Percentiles rank a stretch among this genome's conserved stretches.
These are phyloP conservation scores for Colletotrichum siamense DNA, from an alignment of 2,329 filamentous ascomycete genomes.

Conservation along the genomic window DNA sequence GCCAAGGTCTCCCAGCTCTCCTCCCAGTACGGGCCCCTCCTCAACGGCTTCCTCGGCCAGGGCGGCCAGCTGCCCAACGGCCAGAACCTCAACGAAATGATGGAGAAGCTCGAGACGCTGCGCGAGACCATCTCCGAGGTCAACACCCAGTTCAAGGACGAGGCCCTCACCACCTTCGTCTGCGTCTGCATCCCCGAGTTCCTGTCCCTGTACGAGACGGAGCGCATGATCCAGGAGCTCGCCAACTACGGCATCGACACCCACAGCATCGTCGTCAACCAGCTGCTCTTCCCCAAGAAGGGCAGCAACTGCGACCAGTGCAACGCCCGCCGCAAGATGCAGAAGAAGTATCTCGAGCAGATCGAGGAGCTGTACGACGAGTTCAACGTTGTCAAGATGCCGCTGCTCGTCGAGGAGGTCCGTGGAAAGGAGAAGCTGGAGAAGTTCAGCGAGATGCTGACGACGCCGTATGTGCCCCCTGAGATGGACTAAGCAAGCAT, in stretches of 20 bases:
- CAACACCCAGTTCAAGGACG: slow-evolving; percentile 97
- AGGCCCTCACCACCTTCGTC: slow-evolving; percentile 93
- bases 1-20: slow-evolving; percentile 95
- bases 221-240: slow-evolving; percentile 99
- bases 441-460: slow-evolving; percentile 86
- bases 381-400: slow-evolving; percentile 99
- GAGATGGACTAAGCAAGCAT: slow-evolving; percentile 27
- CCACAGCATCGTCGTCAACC: slow-evolving; percentile 97
- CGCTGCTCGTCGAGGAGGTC: slow-evolving; percentile 92
- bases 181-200: slow-evolving; percentile 99
- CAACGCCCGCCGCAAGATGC: slow-evolving; percentile 94
- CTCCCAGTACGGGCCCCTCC: slow-evolving; percentile 91
- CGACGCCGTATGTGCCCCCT: slow-evolving; percentile 77
- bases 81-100: slow-evolving; percentile 90
- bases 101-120: slow-evolving; percentile 92
- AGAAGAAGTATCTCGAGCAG: slow-evolving; percentile 98
- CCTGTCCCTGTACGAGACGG: slow-evolving; percentile 94
- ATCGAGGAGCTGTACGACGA: slow-evolving; percentile 99
- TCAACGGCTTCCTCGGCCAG: slow-evolving; percentile 89
- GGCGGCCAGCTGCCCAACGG: slow-evolving; percentile 82
- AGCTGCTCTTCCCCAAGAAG: slow-evolving; percentile 89
- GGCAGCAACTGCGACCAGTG: slow-evolving; percentile 93
- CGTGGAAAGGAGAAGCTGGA: slow-evolving; percentile 93
- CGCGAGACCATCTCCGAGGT: slow-evolving; percentile 94
- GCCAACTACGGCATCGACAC: slow-evolving; percentile 94